phyloP scores from a whole-genome alignment of 148 eudicot species.

The Tetragonia tetragonoides region DNA sequence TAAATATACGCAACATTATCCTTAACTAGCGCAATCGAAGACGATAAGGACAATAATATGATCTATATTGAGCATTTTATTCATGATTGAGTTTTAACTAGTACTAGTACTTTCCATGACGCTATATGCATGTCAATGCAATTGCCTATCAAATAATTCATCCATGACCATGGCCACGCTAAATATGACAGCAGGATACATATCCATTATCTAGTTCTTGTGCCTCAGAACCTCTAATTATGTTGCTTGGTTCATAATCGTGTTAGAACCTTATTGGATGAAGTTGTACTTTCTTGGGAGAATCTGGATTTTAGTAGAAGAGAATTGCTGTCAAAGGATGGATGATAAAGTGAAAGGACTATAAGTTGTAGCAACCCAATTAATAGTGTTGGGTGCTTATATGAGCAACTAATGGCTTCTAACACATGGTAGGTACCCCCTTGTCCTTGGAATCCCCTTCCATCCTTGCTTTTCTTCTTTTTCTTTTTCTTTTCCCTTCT shows the following conservation, averaged over 20 bases:
- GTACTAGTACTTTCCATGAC: neutral
- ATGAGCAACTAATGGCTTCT: constrained; percentile 18
- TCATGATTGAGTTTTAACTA: neutral
- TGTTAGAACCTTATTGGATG: constrained; percentile 2
- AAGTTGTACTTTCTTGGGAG: neutral
- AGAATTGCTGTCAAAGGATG: constrained; percentile 3
- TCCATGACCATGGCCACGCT: neutral
- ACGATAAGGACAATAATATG: too few relatives aligned
- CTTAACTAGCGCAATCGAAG: too few relatives aligned
- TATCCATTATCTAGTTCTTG: neutral
- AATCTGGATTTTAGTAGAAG: constrained; percentile 3
- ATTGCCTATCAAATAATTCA: neutral
- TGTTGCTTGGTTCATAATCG: neutral
- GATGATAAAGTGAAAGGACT: constrained; percentile 19
- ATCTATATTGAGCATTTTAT: too few relatives aligned
- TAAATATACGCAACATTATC: too few relatives aligned
- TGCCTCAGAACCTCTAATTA: neutral
- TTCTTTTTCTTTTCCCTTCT: neutral
- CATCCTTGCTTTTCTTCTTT: neutral
- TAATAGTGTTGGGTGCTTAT: constrained; percentile 31
- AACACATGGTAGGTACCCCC: constrained; percentile 31
- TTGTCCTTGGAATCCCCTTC: neutral
- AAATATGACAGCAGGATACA: neutral
- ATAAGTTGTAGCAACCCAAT: constrained; percentile 1
- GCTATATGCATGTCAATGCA: neutral